Base-by-base conservation (phyloP, 768 basidiomycete species). In the Dioszegia aurantiaca region DNA sequence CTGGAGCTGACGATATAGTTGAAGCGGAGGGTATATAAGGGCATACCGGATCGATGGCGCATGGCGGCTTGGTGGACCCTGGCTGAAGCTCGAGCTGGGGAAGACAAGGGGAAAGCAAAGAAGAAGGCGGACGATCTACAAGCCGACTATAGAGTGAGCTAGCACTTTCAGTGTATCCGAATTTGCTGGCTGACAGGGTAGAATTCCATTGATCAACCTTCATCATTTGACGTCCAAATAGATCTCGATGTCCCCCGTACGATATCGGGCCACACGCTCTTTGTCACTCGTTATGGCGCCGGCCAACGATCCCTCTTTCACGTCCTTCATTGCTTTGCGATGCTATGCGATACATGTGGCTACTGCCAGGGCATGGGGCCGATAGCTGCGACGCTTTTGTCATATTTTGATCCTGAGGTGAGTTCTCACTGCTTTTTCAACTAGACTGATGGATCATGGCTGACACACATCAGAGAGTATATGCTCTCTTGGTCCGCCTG, bases 331-430 rank as follows among this genome's bases (percentile, higher is more conserved):
- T 84, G 84, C 49, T 92, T 95, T 74, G 93, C 91, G 1, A 81
- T 93, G 19, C 80, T 81, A n/a, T 97, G 94, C 77, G 75, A 80
- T 17, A 80, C 82, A 11, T 98, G 95, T 61, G 94, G 94, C 16
- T 99, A 99, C 74, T 92, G 93, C 39, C 95, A 99, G 78, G 95
- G 95, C 60, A 99, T 99, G 95, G 93, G 95, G 1, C 89, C 94
- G 5, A 89, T 99, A 57, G 90, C 94, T 0, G 89, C 93, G 0
- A 97, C 92, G 1, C 81, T 99, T 21, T 82, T 97, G 12, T 92
- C 88, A 78, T 98, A 98, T 75, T 87, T 91, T 73, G 86, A 87
- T 62, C 90, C 95, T 8, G 89, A 91, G 71, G 80, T 80, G 40
- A 57, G 77, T 66, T 16, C 31, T n/a, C 8, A 3, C 55, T 14